Evolutionary conservation across 768 basidiomycete species (phyloP).

Genomic region (Tylopilus sp.): DNA sequence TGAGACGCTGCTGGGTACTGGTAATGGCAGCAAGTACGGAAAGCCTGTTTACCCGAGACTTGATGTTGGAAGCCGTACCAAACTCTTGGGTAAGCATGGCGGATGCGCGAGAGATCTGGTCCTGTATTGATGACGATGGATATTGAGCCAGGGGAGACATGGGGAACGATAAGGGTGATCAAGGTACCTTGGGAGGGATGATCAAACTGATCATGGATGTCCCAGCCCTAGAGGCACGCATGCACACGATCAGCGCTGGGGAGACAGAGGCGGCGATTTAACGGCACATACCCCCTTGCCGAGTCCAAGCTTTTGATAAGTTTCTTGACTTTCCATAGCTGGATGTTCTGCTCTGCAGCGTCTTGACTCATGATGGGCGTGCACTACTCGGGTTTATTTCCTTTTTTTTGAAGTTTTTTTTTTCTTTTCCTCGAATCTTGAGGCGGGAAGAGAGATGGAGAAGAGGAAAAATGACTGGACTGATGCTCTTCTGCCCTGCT

Average conservation of each 20-base stretch:
- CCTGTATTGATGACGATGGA: constrained; percentile 38
- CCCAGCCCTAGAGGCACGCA: constrained; percentile 58
- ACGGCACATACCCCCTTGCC: constrained; percentile 46
- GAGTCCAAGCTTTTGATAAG: constrained; percentile 97
- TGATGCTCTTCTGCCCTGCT: not conserved
- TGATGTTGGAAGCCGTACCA: constrained; percentile 99
- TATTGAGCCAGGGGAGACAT: not conserved
- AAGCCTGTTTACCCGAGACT: constrained; percentile 95
- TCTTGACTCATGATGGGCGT: constrained; percentile 73
- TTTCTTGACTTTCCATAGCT: constrained; percentile 99
- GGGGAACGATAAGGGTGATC: constrained; percentile 10
- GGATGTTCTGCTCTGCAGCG: constrained; percentile 89
- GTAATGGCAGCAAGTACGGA: constrained; percentile 98
- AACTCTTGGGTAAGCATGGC: constrained; percentile 98
- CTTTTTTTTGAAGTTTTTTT: constrained; percentile 7
- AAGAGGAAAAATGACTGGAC: constrained; percentile 9
- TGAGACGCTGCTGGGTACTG: constrained; percentile 94
- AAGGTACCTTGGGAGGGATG: constrained; percentile 83
- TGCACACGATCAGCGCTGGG: constrained; percentile 22
- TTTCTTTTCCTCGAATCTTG: constrained; percentile 9
- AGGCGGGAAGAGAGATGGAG: constrained; percentile 22
- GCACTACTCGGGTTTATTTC: constrained; percentile 8
- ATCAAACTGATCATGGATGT: constrained; percentile 99
- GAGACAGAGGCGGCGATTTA: not conserved
- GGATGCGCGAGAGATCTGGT: constrained; percentile 92